Conservation (phyloP, 192 early-diverging fungal species). For the Podochytrium sp. region DNA sequence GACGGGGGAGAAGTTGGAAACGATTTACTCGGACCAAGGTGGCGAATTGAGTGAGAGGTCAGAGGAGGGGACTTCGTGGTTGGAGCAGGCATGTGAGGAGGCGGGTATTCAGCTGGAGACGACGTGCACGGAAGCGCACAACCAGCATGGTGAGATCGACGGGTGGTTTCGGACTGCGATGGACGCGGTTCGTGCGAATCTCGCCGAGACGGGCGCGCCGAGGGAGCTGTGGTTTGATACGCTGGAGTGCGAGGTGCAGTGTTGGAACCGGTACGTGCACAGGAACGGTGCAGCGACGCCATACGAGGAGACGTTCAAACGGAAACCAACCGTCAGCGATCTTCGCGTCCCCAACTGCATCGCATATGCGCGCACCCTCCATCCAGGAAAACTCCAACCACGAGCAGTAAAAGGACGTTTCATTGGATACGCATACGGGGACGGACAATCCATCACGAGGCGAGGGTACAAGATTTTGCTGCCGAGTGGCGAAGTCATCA, state of each 20-base stretch:
- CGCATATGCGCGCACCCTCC: background rate
- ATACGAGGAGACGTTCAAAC: background rate
- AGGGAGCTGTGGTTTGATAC: background rate
- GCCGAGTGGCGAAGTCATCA: background rate
- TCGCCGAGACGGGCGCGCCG: background rate
- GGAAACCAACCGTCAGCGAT: background rate
- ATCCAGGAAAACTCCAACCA: background rate
- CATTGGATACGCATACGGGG: conserved; percentile 1
- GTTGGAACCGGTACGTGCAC: background rate
- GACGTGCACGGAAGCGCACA: conserved; percentile 6
- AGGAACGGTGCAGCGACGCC: background rate
- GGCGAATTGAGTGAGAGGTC: too few species aligned
- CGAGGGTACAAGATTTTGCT: background rate
- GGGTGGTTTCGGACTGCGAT: conserved; percentile 21
- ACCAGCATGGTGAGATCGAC: conserved; percentile 20
- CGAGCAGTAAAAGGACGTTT: conserved; percentile 10
- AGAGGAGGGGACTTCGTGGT: too few species aligned
- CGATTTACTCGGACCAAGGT: background rate
- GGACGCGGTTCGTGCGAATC: background rate
- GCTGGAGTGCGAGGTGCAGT: background rate
- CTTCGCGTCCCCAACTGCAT: conserved; percentile 1
- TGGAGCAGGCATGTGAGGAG: background rate
- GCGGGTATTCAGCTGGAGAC: background rate
- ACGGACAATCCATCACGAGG: background rate
- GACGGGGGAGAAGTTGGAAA: background rate